A percentile compares a stretch with the other conserved stretches of the same genome.
Evolutionary conservation across 345 rosid species (phyloP).

Genomic region (Bruguiera sexangula): DNA sequence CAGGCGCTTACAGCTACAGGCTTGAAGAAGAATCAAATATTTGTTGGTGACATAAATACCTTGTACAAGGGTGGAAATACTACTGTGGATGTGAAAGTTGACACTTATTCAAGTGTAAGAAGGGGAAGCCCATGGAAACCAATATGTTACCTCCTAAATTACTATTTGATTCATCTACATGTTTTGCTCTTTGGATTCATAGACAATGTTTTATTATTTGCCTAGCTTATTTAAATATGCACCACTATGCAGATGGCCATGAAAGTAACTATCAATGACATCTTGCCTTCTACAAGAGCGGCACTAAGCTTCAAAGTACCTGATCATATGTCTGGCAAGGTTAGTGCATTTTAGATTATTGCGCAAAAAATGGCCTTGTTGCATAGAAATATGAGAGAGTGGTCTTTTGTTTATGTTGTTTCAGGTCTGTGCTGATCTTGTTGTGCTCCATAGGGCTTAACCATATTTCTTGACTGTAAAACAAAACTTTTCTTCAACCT

Average conservation of each 20-base stretch:
- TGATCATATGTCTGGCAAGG: constrained; percentile 94
- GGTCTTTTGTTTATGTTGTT: too few species aligned
- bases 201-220: not conserved
- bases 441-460: too few species aligned
- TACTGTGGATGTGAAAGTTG: constrained; percentile 69
- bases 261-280: constrained; percentile 60
- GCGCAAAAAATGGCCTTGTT: not conserved
- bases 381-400: not conserved
- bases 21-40: constrained; percentile 54
- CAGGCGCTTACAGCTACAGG: constrained; percentile 79
- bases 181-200: not conserved
- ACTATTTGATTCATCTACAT: not conserved
- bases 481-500: too few species aligned
- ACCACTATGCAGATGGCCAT: constrained; percentile 47
- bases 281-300: constrained; percentile 55
- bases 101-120: constrained; percentile 65
- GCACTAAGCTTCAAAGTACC: constrained; percentile 68
- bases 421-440: too few species aligned
- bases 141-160: not conserved
- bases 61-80: constrained; percentile 58
- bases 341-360: constrained; percentile 34
- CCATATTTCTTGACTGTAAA: too few species aligned
- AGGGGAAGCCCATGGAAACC: constrained; percentile 7
- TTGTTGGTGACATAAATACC: constrained; percentile 67
- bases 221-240: not conserved